These are phyloP conservation scores for Boletus semigastroideus DNA, from an alignment of 1,284 basidiomycete genomes.

Conservation along the genomic window DNA sequence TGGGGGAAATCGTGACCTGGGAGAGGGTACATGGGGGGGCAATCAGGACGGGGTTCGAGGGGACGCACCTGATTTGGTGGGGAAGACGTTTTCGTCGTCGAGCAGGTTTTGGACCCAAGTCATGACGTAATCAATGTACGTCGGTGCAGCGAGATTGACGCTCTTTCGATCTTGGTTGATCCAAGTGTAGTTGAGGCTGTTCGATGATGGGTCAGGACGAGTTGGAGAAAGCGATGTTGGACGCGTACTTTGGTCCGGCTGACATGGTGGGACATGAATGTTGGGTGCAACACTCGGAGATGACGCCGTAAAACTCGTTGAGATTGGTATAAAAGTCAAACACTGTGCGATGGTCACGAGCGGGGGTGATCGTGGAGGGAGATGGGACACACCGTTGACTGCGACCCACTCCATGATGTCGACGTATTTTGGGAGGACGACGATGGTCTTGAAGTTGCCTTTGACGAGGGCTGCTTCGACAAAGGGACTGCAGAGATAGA, in stretches of 20 bases:
- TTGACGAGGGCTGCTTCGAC: constrained; percentile 97
- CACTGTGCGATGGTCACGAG: constrained; percentile 45
- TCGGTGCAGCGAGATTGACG: constrained; percentile 91
- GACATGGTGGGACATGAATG: constrained; percentile 92
- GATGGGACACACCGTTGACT: constrained; percentile 70
- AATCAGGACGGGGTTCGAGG: not conserved
- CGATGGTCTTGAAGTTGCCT: constrained; percentile 98
- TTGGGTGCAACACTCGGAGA: constrained; percentile 93
- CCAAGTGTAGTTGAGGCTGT: constrained; percentile 95
- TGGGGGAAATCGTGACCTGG: constrained; percentile 89
- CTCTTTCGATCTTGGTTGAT: constrained; percentile 94
- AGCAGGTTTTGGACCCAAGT: constrained; percentile 96
- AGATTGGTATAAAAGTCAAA: constrained; percentile 97
- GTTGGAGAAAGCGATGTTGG: not conserved
- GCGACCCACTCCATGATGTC: constrained; percentile 99
- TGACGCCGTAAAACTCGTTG: constrained; percentile 96
- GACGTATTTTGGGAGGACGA: constrained; percentile 95
- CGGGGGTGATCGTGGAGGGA: not conserved
- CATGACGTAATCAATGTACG: constrained; percentile 99
- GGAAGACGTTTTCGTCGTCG: constrained; percentile 91
- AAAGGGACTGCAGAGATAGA: constrained; percentile 94
- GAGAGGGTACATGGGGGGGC: not conserved
- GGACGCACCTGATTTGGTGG: constrained; percentile 87
- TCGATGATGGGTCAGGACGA: not conserved
- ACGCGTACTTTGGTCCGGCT: constrained; percentile 81